These are phyloP conservation scores for Escovopsis weberi DNA, from an alignment of 2,329 filamentous ascomycete species.

Conservation along the genomic window DNA sequence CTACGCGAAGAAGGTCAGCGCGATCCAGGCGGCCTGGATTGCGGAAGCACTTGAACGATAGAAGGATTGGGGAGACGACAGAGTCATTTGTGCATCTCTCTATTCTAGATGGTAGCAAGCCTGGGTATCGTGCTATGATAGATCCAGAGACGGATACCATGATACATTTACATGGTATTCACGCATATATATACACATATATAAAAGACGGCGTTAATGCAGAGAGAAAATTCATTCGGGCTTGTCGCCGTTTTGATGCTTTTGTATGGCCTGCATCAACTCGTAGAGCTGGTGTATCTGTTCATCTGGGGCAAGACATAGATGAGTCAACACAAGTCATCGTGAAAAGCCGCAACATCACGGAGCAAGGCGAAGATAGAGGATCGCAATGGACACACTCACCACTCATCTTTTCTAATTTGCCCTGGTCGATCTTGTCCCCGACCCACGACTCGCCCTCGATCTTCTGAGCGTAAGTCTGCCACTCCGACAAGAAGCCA, in stretches of 20 bases:
- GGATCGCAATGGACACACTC: slow-evolving; percentile 17
- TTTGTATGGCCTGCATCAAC: slow-evolving; percentile 68
- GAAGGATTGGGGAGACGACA: background rate
- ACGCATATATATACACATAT: background rate
- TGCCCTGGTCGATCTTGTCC: slow-evolving; percentile 67
- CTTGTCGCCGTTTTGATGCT: slow-evolving; percentile 15
- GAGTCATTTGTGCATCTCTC: background rate
- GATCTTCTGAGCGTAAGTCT: slow-evolving; percentile 81
- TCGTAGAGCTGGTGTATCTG: slow-evolving; percentile 91
- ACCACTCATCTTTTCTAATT: slow-evolving; percentile 93
- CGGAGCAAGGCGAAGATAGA: slow-evolving; percentile 2
- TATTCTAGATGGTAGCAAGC: too few relatives aligned
- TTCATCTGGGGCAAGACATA: slow-evolving; percentile 47
- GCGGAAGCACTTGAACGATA: slow-evolving; percentile 28
- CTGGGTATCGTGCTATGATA: too few relatives aligned
- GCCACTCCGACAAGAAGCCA: slow-evolving; percentile 93
- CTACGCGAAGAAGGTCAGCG: slow-evolving; percentile 52
- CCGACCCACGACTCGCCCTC: slow-evolving; percentile 79
- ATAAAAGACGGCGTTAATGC: background rate
- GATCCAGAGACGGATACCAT: background rate
- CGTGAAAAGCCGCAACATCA: too few relatives aligned
- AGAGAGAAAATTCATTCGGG: slow-evolving; percentile 6
- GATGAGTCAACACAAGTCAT: background rate
- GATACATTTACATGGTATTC: background rate
- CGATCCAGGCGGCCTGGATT: slow-evolving; percentile 46